Conservation (phyloP, 208 protist species). For the Crithidia bombi region DNA sequence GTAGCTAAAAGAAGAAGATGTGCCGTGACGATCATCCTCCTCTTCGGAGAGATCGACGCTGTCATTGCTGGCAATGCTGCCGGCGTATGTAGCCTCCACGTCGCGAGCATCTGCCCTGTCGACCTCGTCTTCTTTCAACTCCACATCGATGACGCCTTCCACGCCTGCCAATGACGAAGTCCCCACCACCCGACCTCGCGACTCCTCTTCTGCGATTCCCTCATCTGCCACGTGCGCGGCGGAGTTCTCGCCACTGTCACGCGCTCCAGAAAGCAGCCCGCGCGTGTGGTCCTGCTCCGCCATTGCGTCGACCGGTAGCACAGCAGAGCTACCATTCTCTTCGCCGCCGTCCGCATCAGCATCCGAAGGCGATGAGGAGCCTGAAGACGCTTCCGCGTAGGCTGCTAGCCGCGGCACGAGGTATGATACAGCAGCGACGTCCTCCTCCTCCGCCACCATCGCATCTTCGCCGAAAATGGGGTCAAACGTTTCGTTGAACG, state of each 20-base stretch:
- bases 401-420: slow-evolving; percentile 56
- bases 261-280: not conserved
- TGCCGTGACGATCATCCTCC: not conserved
- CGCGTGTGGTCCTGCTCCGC: slow-evolving; percentile 16
- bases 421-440: slow-evolving; percentile 39
- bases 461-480: slow-evolving; percentile 18
- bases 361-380: slow-evolving; percentile 19
- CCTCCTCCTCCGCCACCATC: slow-evolving; percentile 12
- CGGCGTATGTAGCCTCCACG: too few relatives aligned
- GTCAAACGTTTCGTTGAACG: slow-evolving; percentile 25
- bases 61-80: too few relatives aligned
- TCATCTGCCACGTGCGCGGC: slow-evolving; percentile 11
- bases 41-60: slow-evolving; percentile 21
- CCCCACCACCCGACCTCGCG: too few relatives aligned
- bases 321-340: not conserved
- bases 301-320: not conserved
- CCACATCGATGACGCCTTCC: too few relatives aligned
- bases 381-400: slow-evolving; percentile 25
- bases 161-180: too few relatives aligned
- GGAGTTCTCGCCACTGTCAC: slow-evolving; percentile 23
- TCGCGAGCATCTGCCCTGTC: too few relatives aligned
- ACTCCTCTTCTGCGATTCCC: not conserved
- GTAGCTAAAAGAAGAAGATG: not conserved
- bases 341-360: slow-evolving; percentile 3
- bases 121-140: slow-evolving; percentile 4